phyloP scores from a whole-genome alignment of 1,139 yeast species.

The Zygosaccharomyces sapae region DNA sequence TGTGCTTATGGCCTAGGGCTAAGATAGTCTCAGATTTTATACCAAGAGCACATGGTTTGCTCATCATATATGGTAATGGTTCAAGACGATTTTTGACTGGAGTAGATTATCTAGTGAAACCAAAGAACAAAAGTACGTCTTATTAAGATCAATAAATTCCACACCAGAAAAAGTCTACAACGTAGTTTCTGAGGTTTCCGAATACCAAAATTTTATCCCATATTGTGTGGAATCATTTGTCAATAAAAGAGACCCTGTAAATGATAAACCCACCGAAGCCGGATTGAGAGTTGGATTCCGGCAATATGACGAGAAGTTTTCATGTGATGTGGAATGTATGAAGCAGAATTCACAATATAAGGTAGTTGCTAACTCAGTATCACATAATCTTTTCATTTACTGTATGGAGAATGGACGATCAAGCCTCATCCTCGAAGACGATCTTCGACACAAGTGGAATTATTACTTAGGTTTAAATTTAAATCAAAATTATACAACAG shows the following conservation, averaged over 20 bases:
- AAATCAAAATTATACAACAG: slow-evolving; percentile 70
- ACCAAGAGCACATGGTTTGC: background rate
- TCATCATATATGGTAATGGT: background rate
- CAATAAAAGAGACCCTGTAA: slow-evolving; percentile 40
- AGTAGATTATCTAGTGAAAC: slow-evolving; percentile 3
- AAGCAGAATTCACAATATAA: slow-evolving; percentile 26
- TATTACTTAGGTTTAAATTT: slow-evolving; percentile 64
- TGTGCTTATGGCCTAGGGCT: slow-evolving; percentile 1
- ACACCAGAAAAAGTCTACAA: slow-evolving; percentile 37
- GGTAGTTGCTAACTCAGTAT: slow-evolving; percentile 53
- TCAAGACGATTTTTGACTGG: slow-evolving; percentile 15
- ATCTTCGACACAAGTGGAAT: slow-evolving; percentile 49
- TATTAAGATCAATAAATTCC: slow-evolving; percentile 26
- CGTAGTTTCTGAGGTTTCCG: slow-evolving; percentile 69
- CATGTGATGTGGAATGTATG: slow-evolving; percentile 57
- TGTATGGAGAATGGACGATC: slow-evolving; percentile 75
- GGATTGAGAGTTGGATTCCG: slow-evolving; percentile 80
- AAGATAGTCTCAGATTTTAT: background rate
- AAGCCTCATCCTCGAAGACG: slow-evolving; percentile 37
- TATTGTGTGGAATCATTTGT: slow-evolving; percentile 72
- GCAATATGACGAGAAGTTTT: slow-evolving; percentile 69
- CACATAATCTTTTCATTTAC: slow-evolving; percentile 62
- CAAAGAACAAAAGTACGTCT: slow-evolving; percentile 23
- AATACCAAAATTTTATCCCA: slow-evolving; percentile 76
- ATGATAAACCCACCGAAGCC: slow-evolving; percentile 56